Base-by-base conservation (phyloP, 1,139 yeast species). In the Lodderomyces jiufengensis region DNA sequence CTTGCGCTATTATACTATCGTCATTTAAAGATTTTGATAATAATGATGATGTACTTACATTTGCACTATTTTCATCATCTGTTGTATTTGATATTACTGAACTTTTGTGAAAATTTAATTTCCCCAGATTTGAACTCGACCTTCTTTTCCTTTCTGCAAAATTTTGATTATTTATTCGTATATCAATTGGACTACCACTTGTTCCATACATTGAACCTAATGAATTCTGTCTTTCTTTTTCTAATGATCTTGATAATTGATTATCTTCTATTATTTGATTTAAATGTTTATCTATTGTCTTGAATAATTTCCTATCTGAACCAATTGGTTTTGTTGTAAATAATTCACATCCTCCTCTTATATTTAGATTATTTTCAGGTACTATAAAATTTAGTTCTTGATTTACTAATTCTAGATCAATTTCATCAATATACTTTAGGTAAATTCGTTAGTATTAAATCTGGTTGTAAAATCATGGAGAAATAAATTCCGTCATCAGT, bases 301-400 rank as follows among this genome's bases (percentile, higher is more conserved):
- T 86, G 66, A 84, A 87, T 24, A 92, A 71, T 58, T 90, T 90
- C 50, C 88, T 73, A 58, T 92, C 99, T 2, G 92, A 74, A 1
- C 92, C 87, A 26, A 90, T 87, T 1, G 96, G 90, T 54, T 92
- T 92, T 1, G 98, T 92, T 1, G 97, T 86, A 56, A 87, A 92
- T 32, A 92, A 70, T 54, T 92, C 99, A 55, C 96, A 83, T 15
- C 95, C 92, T n/a, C 97, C 97, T 37, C 60, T 63, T 33, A 70
- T 61, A 38, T 79, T 78, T 23, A 92, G 75, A 51, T 82, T 86
- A 55, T 90, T 80, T 52, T 94, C 98, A 9, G 80, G 79, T 4
- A 95, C 83, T 48, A 86, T 92, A 57, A 90, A 90, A 50, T 83
- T 83, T 40, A 92, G 77, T 39, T 85, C 84, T 50, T 90, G 92